These are phyloP conservation scores for Hypoxylon sp. DNA, from an alignment of 2,329 filamentous ascomycete genomes.

Conservation along the genomic window DNA sequence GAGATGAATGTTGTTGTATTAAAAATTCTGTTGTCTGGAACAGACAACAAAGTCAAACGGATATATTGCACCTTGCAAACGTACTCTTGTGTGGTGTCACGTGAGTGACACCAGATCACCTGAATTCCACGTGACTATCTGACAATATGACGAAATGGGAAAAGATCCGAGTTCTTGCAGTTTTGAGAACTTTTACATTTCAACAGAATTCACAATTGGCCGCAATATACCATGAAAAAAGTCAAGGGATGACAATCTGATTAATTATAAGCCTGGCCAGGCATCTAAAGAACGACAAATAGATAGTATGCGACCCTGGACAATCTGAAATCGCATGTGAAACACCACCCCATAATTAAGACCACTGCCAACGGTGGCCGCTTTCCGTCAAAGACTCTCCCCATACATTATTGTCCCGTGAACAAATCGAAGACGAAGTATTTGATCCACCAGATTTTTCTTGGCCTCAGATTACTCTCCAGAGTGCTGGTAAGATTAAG, in stretches of 20 bases:
- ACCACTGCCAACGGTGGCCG: constrained; percentile 20
- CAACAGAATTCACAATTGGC: no score
- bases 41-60: no score
- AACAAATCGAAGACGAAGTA: neutral
- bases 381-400: neutral
- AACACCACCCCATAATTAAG: neutral
- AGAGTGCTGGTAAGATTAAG: neutral
- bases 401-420: neutral
- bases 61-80: no score
- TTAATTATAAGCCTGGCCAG: constrained; percentile 1
- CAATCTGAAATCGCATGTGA: neutral
- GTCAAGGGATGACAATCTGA: neutral
- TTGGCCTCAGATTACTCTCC: neutral
- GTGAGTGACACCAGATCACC: no score
- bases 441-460: neutral
- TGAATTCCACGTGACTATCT: no score
- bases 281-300: neutral
- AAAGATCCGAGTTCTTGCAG: no score
- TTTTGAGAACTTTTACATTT: no score
- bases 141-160: no score
- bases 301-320: neutral
- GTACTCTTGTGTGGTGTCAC: no score
- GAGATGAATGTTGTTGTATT: no score
- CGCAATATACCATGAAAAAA: no score
- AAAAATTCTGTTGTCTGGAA: no score